Evolutionary conservation across 2,329 filamentous ascomycete species (phyloP).

Genomic region (Endothia cerciana): DNA sequence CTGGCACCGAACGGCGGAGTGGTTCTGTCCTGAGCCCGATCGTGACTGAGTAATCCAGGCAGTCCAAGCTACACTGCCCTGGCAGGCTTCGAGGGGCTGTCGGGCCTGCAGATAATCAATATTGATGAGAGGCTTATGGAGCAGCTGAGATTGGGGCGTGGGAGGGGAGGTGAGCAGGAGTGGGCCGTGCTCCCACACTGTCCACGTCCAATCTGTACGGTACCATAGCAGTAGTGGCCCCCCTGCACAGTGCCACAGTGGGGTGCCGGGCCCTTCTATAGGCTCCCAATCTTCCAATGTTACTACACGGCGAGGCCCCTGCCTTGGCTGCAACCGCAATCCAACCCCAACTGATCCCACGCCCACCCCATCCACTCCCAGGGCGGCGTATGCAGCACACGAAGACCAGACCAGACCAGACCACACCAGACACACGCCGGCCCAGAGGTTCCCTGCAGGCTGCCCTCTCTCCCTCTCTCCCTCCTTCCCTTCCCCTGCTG

Average conservation of each 20-base stretch:
- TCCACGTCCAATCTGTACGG: not conserved
- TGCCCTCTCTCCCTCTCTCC: conserved; percentile 19
- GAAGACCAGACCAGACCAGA: conserved; percentile 9
- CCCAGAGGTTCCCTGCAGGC: conserved; percentile 21
- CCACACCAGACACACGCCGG: conserved; percentile 12
- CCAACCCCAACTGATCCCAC: conserved; percentile 17
- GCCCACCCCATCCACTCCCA: conserved; percentile 17
- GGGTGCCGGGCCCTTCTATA: not conserved
- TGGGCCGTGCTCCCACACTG: conserved; percentile 3
- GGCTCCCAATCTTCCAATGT: conserved; percentile 1
- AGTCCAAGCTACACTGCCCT: not conserved
- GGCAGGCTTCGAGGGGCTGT: not conserved
- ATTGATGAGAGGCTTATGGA: conserved; percentile 11
- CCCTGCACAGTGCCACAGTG: conserved; percentile 8
- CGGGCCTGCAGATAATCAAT: conserved; percentile 12
- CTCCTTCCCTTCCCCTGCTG: conserved; percentile 24
- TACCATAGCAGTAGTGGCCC: not conserved
- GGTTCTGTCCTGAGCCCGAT: too few species aligned
- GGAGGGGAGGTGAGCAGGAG: not conserved
- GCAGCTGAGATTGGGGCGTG: conserved; percentile 4
- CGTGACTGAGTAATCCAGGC: too few species aligned
- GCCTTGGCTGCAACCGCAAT: conserved; percentile 19
- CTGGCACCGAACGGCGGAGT: not conserved
- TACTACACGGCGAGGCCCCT: conserved; percentile 7
- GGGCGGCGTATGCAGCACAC: conserved; percentile 5